Percentiles rank a stretch among this genome's conserved stretches.
Conservation (phyloP, 1,139 yeast species). For the Dujonia santamariae region DNA sequence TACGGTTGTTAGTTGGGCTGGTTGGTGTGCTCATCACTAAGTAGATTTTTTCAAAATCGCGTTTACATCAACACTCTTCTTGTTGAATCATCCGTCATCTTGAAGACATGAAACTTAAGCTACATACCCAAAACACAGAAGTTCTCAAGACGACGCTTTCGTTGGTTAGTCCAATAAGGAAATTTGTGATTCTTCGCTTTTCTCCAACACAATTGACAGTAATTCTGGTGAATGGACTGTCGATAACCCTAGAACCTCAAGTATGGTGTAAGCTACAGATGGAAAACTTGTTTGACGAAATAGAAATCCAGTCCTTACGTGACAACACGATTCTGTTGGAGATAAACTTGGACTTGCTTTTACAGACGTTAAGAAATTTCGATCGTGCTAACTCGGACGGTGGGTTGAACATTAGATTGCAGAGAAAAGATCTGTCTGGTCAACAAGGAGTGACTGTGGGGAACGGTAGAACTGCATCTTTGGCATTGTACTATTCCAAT, state of each 20-base stretch:
- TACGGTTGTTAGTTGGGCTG: too few species aligned
- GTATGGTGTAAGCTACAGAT: conserved; percentile 56
- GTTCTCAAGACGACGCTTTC: conserved; percentile 28
- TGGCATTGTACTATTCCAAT: conserved; percentile 50
- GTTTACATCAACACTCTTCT: too few species aligned
- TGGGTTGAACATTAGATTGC: conserved; percentile 51
- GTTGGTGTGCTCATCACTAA: too few species aligned
- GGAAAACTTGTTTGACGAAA: conserved; percentile 43
- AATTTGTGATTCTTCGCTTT: conserved; percentile 41
- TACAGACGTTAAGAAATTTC: conserved; percentile 52
- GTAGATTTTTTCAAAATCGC: too few species aligned
- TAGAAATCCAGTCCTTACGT: conserved; percentile 44
- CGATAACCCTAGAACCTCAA: conserved; percentile 52
- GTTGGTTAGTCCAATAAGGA: conserved; percentile 28
- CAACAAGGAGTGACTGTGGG: conserved; percentile 20
- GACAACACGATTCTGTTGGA: conserved; percentile 53
- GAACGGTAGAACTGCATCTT: conserved; percentile 44
- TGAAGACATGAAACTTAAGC: conserved; percentile 32
- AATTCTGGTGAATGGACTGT: conserved; percentile 42
- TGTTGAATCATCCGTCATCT: neutral
- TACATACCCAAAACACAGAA: conserved; percentile 28
- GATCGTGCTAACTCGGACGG: conserved; percentile 48
- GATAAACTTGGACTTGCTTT: conserved; percentile 51
- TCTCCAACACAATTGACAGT: conserved; percentile 43
- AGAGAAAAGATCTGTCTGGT: conserved; percentile 38